Percentiles rank a stretch among this genome's conserved stretches.
These are phyloP conservation scores for Russula virescens DNA, from an alignment of 768 basidiomycete species.

Conservation along the genomic window DNA sequence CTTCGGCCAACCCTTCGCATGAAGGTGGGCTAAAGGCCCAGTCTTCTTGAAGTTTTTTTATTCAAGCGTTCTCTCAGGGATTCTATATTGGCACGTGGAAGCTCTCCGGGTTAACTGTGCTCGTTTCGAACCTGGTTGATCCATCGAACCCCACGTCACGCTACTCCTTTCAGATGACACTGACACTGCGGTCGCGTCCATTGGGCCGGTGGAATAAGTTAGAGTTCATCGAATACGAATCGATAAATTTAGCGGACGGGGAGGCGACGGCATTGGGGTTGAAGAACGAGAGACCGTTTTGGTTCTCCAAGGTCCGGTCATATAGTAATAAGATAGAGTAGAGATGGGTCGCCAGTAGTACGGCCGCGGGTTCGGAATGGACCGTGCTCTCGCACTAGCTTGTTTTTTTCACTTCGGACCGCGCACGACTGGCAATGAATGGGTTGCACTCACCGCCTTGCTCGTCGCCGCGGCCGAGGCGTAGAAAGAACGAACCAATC, in stretches of 20 bases:
- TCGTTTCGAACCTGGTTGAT: conserved; percentile 61
- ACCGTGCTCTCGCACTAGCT: neutral
- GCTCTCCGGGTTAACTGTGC: conserved; percentile 54
- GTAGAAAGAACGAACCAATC: conserved; percentile 3
- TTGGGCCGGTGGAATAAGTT: conserved; percentile 84
- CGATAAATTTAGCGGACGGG: conserved; percentile 69
- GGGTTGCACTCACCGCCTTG: too few relatives aligned
- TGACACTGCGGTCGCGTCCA: conserved; percentile 67
- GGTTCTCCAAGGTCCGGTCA: conserved; percentile 87
- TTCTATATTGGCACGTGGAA: conserved; percentile 67
- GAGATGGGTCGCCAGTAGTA: conserved; percentile 3
- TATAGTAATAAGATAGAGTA: conserved; percentile 33
- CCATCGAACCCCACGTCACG: conserved; percentile 33
- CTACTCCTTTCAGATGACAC: conserved; percentile 71
- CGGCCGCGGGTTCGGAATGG: conserved; percentile 8
- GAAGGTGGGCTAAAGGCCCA: conserved; percentile 45
- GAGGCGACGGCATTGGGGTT: conserved; percentile 63
- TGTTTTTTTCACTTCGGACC: neutral
- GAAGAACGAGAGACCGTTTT: conserved; percentile 86
- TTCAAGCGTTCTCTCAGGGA: conserved; percentile 42
- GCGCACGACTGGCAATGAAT: neutral
- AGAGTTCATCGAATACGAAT: conserved; percentile 66
- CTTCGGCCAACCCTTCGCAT: conserved; percentile 72
- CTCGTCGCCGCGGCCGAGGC: neutral
- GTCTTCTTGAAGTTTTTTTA: neutral